Evolutionary conservation across 768 basidiomycete species (phyloP).

Genomic region (Leccinum incarnatum): DNA sequence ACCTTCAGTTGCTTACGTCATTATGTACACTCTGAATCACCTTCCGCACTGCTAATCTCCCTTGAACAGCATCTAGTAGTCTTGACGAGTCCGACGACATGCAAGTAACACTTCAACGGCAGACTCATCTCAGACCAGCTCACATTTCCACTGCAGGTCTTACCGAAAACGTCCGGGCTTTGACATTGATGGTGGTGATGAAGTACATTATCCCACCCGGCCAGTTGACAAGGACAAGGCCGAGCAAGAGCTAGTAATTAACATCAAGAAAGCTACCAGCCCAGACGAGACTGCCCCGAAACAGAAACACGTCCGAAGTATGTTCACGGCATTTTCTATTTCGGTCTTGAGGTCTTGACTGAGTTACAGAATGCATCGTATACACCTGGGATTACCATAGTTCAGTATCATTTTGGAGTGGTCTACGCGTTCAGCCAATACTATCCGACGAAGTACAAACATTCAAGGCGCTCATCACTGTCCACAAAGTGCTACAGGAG

Average conservation of each 20-base stretch:
- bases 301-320: slow-evolving; percentile 99
- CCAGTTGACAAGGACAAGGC: slow-evolving; percentile 99
- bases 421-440: slow-evolving; percentile 94
- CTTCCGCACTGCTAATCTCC: no score
- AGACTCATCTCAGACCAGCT: slow-evolving; percentile 4
- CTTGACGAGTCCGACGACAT: slow-evolving; percentile 7
- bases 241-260: slow-evolving; percentile 87
- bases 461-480: slow-evolving; percentile 96
- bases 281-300: slow-evolving; percentile 96
- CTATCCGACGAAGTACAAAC: slow-evolving; percentile 96
- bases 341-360: slow-evolving; percentile 14
- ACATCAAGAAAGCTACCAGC: slow-evolving; percentile 98
- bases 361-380: slow-evolving; percentile 82
- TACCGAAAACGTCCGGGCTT: slow-evolving; percentile 41
- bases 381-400: slow-evolving; percentile 99
- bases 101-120: slow-evolving; percentile 20
- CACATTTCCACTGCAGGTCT: slow-evolving; percentile 28
- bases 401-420: slow-evolving; percentile 97
- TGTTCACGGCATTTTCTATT: slow-evolving; percentile 32
- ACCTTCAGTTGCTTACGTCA: background rate
- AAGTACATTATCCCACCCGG: slow-evolving; percentile 89
- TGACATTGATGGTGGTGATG: slow-evolving; percentile 70
- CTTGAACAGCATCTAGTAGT: no score
- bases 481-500: slow-evolving; percentile 97
- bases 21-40: background rate